Conservation (phyloP, 2,329 filamentous ascomycete species). For the Aspergillus arachidicola region DNA sequence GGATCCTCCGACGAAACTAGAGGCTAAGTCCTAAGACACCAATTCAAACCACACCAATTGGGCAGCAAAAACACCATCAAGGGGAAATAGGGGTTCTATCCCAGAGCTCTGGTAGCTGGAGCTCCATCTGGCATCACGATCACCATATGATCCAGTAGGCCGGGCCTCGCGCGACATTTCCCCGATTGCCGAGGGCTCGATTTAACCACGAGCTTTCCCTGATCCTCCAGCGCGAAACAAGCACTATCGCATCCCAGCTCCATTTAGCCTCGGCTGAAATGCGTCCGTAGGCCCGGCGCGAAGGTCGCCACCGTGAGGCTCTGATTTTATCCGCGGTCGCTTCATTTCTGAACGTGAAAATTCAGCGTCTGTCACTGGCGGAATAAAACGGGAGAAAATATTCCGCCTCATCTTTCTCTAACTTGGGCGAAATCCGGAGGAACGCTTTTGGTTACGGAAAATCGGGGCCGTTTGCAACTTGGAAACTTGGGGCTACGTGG, state of each 20-base stretch:
- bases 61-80: not conserved
- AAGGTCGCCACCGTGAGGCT: not conserved
- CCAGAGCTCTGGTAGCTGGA: conserved; percentile 2
- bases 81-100: not conserved
- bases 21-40: not conserved
- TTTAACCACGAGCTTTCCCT: not conserved
- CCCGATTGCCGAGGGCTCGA: not conserved
- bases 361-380: not conserved
- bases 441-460: not conserved
- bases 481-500: not conserved
- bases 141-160: not conserved
- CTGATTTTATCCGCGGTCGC: not conserved
- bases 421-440: conserved; percentile 6
- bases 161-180: not conserved
- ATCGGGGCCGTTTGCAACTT: not conserved
- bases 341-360: not conserved
- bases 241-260: not conserved
- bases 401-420: not conserved
- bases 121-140: not conserved
- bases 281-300: not conserved
- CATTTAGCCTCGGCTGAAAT: not conserved
- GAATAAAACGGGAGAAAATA: conserved; percentile 7
- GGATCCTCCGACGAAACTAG: not conserved
- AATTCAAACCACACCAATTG: not conserved
- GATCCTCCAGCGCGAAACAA: not conserved